Conservation (phyloP, 345 rosid genomes). For the Kandelia obovata region DNA sequence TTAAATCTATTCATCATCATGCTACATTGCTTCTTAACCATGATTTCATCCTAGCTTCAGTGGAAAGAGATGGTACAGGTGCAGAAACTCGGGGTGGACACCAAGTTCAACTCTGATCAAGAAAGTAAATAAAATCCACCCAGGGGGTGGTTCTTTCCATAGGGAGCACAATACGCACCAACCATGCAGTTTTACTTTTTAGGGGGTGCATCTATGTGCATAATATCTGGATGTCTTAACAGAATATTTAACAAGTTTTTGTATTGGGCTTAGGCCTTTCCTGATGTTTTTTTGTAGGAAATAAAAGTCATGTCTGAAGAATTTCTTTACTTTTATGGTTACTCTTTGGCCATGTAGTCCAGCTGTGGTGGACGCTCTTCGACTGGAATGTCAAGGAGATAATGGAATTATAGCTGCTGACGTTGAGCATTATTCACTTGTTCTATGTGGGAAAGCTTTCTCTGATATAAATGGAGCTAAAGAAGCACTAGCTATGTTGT, state of each 20-base stretch:
- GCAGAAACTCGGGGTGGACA: no score
- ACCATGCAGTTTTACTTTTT: no score
- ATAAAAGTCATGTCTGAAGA: background rate
- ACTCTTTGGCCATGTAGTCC: conserved; percentile 13
- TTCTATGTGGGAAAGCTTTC: conserved; percentile 34
- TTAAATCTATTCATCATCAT: background rate
- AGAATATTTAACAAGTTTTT: background rate
- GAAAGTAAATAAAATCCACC: no score
- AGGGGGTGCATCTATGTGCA: no score
- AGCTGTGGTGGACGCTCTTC: conserved; percentile 17
- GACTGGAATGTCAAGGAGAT: conserved; percentile 28
- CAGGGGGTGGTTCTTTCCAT: no score
- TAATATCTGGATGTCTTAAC: no score
- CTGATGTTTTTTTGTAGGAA: background rate
- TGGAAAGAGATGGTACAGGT: no score
- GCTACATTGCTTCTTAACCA: background rate
- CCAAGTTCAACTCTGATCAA: no score
- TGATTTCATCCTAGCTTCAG: no score
- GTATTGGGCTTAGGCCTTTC: background rate
- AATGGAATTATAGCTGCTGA: conserved; percentile 35
- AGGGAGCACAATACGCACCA: no score
- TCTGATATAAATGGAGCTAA: conserved; percentile 29
- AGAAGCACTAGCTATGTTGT: conserved; percentile 26
- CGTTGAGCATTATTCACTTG: conserved; percentile 32
- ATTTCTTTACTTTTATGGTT: background rate